phyloP scores from a whole-genome alignment of 441 rosid species.

The Erodium moschatum region DNA sequence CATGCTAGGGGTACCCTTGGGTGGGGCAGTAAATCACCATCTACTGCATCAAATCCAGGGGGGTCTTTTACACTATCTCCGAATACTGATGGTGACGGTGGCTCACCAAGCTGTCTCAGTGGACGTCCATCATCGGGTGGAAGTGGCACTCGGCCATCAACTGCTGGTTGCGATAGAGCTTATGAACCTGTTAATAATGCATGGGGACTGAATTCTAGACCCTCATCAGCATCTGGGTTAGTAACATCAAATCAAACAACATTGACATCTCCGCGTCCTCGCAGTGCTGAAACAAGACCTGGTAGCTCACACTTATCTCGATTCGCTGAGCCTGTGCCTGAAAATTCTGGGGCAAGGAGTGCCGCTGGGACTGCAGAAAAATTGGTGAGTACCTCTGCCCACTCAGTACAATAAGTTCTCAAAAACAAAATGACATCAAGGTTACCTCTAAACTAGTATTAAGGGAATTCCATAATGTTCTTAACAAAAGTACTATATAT shows the following conservation, averaged over 20 bases:
- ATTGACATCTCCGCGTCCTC: constrained; percentile 62
- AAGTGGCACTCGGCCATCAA: constrained; percentile 84
- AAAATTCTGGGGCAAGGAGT: constrained; percentile 54
- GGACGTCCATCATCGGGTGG: constrained; percentile 96
- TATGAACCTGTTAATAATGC: constrained; percentile 49
- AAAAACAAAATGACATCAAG: background rate
- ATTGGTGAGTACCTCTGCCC: constrained; percentile 1
- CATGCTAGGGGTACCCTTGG: constrained; percentile 76
- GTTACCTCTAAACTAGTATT: background rate
- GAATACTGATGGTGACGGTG: constrained; percentile 54
- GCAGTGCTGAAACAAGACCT: constrained; percentile 97
- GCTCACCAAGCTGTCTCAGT: constrained; percentile 73
- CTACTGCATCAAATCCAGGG: constrained; percentile 80
- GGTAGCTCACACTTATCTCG: constrained; percentile 95
- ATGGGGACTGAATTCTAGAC: constrained; percentile 79
- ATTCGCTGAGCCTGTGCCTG: constrained; percentile 70
- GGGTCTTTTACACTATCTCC: constrained; percentile 66
- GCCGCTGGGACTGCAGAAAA: constrained; percentile 44
- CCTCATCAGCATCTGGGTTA: constrained; percentile 89
- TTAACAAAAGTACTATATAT: background rate
- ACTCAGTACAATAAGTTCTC: background rate
- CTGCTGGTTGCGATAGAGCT: constrained; percentile 76
- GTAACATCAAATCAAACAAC: constrained; percentile 66
- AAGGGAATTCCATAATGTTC: background rate
- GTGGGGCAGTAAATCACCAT: constrained; percentile 82